Conservation (phyloP, 2,329 filamentous ascomycete genomes). For the Claviceps purpurea region DNA sequence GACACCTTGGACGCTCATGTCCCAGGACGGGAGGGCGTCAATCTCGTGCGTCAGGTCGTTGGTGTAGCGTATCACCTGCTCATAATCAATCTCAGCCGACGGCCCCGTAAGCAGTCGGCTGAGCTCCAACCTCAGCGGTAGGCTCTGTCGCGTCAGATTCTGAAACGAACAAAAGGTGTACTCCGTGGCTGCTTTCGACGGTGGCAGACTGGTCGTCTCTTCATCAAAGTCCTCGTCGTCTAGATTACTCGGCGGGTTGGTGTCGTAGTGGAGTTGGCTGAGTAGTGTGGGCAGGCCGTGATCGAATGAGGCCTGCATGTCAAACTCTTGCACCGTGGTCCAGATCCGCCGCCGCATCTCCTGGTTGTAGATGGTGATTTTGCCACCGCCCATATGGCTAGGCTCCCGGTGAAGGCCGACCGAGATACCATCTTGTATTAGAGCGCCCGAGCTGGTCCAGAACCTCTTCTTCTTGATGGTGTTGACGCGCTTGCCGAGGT, state of each 20-base stretch:
- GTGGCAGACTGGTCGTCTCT: slow-evolving; percentile 35
- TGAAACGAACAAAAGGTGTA: slow-evolving; percentile 49
- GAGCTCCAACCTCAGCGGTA: slow-evolving; percentile 42
- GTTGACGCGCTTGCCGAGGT: slow-evolving; percentile 48
- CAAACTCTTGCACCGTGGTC: slow-evolving; percentile 48
- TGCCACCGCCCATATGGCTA: slow-evolving; percentile 37
- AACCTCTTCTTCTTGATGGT: slow-evolving; percentile 52
- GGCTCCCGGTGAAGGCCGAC: slow-evolving; percentile 48
- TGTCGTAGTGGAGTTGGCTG: slow-evolving; percentile 42
- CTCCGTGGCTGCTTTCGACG: slow-evolving; percentile 35
- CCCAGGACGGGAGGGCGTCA: slow-evolving; percentile 45
- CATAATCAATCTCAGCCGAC: slow-evolving; percentile 43
- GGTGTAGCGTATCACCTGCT: slow-evolving; percentile 47
- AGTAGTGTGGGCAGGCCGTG: slow-evolving; percentile 45
- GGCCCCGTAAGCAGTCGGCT: slow-evolving; percentile 42
- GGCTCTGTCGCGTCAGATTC: slow-evolving; percentile 41
- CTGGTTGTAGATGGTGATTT: slow-evolving; percentile 45
- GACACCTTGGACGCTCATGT: slow-evolving; percentile 22
- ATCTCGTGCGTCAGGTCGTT: slow-evolving; percentile 49
- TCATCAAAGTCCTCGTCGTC: slow-evolving; percentile 46
- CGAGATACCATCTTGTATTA: slow-evolving; percentile 44
- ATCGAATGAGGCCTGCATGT: slow-evolving; percentile 48
- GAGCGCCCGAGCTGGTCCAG: slow-evolving; percentile 42
- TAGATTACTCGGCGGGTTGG: slow-evolving; percentile 41
- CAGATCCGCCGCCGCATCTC: slow-evolving; percentile 49